Conservation (phyloP, 768 basidiomycete genomes). For the Amanita rimosa region DNA sequence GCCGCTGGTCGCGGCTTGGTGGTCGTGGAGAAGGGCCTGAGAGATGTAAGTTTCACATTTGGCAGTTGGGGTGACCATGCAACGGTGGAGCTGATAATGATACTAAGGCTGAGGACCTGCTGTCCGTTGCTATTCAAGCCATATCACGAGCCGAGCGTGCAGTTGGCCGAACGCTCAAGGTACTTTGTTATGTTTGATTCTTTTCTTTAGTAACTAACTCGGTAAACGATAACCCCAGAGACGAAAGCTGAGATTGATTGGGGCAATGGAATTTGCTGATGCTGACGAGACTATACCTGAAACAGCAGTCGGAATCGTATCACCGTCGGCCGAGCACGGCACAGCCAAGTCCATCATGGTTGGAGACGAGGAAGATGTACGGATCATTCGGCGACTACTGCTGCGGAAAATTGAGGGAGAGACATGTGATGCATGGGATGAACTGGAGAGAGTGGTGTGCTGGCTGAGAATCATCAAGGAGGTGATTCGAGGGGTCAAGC, state of each 20-base stretch:
- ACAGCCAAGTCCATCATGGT: constrained; percentile 26
- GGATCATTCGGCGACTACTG: constrained; percentile 49
- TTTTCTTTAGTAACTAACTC: background rate
- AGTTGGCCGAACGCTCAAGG: constrained; percentile 44
- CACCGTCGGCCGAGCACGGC: background rate
- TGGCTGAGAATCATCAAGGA: constrained; percentile 62
- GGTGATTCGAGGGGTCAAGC: constrained; percentile 45
- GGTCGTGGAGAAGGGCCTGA: constrained; percentile 40
- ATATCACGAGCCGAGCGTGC: constrained; percentile 47
- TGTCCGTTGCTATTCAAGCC: constrained; percentile 42
- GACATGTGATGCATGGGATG: constrained; percentile 44
- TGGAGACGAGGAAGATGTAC: constrained; percentile 53
- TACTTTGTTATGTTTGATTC: constrained; percentile 14
- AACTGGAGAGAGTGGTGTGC: constrained; percentile 44
- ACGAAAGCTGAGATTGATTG: constrained; percentile 34
- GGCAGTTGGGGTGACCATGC: too few species aligned
- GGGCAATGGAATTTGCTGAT: constrained; percentile 20
- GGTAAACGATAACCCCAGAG: constrained; percentile 22
- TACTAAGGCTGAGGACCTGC: constrained; percentile 43
- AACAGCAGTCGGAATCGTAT: constrained; percentile 8
- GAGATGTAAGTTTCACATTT: constrained; percentile 29
- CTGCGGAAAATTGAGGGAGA: constrained; percentile 52
- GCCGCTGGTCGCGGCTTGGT: constrained; percentile 46
- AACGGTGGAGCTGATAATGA: background rate
- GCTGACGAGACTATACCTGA: background rate